Evolutionary conservation across 495 filamentous ascomycete species (phyloP).

Genomic region (Chlorociboria aeruginascens): DNA sequence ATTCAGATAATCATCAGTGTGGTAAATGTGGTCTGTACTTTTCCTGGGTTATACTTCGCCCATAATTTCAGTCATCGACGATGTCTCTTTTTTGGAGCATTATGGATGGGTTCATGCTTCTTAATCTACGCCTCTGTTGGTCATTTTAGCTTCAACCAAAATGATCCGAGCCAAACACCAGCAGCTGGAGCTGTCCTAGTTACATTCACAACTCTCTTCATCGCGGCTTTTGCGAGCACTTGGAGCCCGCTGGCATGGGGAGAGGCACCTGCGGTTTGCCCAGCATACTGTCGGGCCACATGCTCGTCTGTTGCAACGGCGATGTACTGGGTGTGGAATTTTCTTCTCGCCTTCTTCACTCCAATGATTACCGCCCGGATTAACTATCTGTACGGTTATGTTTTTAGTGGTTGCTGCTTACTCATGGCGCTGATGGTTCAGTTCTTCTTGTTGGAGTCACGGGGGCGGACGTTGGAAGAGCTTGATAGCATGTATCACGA

Average conservation of each 20-base stretch:
- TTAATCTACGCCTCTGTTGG: conserved; percentile 59
- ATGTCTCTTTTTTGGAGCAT: conserved; percentile 50
- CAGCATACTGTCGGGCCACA: too few relatives aligned
- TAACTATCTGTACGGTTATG: conserved; percentile 63
- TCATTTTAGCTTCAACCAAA: conserved; percentile 38
- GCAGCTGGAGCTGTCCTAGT: conserved; percentile 55
- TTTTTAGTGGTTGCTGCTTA: conserved; percentile 61
- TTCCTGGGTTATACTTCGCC: conserved; percentile 56
- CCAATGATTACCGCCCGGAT: conserved; percentile 60
- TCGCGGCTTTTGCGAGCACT: conserved; percentile 50
- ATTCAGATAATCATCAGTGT: conserved; percentile 38
- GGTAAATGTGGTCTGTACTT: conserved; percentile 56
- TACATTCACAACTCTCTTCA: conserved; percentile 70
- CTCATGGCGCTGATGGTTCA: conserved; percentile 50
- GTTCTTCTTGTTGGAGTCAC: conserved; percentile 67
- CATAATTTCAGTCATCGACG: conserved; percentile 57
- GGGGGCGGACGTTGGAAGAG: conserved; percentile 33
- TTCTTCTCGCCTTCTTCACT: conserved; percentile 73
- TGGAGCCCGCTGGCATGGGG: conserved; percentile 31
- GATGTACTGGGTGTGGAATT: conserved; percentile 36
- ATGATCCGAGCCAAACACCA: conserved; percentile 34
- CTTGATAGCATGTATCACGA: too few relatives aligned
- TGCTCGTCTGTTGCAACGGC: too few relatives aligned
- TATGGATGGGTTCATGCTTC: conserved; percentile 58
- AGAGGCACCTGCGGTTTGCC: too few relatives aligned